Evolutionary conservation across 106 monocot genomes (phyloP).

Genomic region (Dioscorea alata): DNA sequence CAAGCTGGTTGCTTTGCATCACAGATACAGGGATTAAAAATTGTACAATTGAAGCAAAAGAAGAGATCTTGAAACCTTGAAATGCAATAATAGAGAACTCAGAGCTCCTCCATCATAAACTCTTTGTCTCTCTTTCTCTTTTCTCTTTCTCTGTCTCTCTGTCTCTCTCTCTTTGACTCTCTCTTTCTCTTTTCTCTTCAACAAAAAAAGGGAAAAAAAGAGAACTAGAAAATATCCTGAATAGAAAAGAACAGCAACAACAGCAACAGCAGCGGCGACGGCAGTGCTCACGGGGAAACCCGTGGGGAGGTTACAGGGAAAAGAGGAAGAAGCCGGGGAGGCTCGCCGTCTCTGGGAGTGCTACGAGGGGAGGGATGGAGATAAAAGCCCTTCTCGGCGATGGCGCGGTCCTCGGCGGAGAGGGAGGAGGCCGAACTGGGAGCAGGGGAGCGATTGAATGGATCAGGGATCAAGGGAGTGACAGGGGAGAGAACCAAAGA

Average conservation of each 20-base stretch:
- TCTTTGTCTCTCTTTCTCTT: no score
- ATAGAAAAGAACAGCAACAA: no score
- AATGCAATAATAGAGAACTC: neutral
- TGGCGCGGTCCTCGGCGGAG: constrained; percentile 57
- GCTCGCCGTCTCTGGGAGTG: constrained; percentile 36
- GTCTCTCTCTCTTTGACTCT: no score
- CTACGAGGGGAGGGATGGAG: constrained; percentile 76
- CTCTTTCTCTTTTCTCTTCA: no score
- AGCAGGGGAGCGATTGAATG: constrained; percentile 42
- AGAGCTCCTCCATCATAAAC: no score
- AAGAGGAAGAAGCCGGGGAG: constrained; percentile 76
- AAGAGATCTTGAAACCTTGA: neutral
- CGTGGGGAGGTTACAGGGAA: constrained; percentile 69
- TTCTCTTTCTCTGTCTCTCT: no score
- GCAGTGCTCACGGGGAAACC: neutral
- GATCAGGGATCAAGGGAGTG: constrained; percentile 63
- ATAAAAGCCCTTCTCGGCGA: constrained; percentile 79
- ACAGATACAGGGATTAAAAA: no score
- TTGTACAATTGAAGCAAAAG: neutral
- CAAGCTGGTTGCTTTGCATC: no score
- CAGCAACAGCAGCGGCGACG: no score
- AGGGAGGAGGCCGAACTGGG: constrained; percentile 10
- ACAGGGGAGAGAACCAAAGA: constrained; percentile 73
- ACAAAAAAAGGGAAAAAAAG: no score
- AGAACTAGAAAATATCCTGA: no score